Conservation (phyloP, 257 asterid species). For the Craterostigma plantagineum region DNA sequence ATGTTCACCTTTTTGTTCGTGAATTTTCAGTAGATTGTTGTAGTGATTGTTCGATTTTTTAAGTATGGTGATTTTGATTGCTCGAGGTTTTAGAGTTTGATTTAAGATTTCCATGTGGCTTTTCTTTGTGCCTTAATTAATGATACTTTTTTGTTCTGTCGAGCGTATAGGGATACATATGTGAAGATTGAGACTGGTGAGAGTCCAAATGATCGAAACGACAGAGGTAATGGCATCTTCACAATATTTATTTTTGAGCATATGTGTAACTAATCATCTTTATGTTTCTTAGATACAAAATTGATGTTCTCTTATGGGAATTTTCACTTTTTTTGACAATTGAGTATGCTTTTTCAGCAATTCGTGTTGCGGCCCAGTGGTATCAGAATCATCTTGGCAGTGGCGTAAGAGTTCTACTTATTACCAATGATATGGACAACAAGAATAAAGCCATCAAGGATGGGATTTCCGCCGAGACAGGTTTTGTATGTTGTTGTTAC, state of each 20-base stretch:
- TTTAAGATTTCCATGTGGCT: too few species aligned
- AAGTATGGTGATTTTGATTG: too few species aligned
- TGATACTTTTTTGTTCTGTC: slow-evolving; percentile 5
- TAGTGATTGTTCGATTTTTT: background rate
- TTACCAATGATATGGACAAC: slow-evolving; percentile 87
- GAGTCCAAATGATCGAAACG: slow-evolving; percentile 90
- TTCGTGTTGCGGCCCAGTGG: slow-evolving; percentile 87
- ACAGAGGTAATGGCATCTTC: slow-evolving; percentile 42
- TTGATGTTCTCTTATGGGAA: background rate
- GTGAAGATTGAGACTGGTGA: slow-evolving; percentile 69
- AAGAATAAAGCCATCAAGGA: slow-evolving; percentile 64
- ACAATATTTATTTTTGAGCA: background rate
- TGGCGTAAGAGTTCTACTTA: slow-evolving; percentile 38
- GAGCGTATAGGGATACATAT: slow-evolving; percentile 61
- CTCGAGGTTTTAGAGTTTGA: too few species aligned
- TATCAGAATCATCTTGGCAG: slow-evolving; percentile 78
- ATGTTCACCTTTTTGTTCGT: slow-evolving; percentile 10
- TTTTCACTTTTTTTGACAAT: slow-evolving; percentile 5
- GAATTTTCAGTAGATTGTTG: background rate
- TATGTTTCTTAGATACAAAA: background rate
- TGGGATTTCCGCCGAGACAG: slow-evolving; percentile 86
- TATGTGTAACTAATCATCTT: background rate
- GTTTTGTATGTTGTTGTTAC: slow-evolving; percentile 16
- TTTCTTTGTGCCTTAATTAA: too few species aligned
- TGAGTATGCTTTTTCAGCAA: slow-evolving; percentile 40